Base-by-base conservation (phyloP, 441 rosid species). In the Populus hybrid region DNA sequence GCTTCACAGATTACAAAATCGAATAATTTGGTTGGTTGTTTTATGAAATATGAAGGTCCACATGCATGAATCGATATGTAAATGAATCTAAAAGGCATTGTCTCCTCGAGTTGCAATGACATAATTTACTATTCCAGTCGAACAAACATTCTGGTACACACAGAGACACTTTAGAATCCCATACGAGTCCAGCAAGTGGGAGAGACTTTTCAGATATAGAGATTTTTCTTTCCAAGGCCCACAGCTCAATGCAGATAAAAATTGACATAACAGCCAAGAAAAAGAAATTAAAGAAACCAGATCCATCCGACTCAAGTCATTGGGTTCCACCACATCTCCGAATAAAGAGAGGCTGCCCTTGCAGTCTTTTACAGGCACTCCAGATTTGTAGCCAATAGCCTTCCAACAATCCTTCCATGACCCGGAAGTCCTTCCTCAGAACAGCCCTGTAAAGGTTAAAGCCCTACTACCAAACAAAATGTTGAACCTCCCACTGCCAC, bases 351-450 rank as follows among this genome's bases (percentile, higher is more conserved):
- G 36, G 6, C 36, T 4, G 66, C 35, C 21, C 0, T 9, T 18
- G 83, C 87, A 82, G 90, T 81, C 83, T 78, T 82, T 61, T 28
- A 11, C 80, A 78, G 80, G 74, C 80, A 56, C 74, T 78, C 67
- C 36, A 33, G 61, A 64, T 76, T 71, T 68, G 68, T 11, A 66
- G 14, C 78, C 76, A 29, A 61, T 79, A 1, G 68, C 67, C 70
- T 70, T 28, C 4, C 26, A 20, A 20, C 53, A 35, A 20, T 29
- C 75, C 53, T 69, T 71, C 80, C 68, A 35, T 28, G 56, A 28
- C 29, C 29, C 29, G 29, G 29, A 28, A 28, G 29, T 28, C 3
- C 29, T 28, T 28, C 29, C 21, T 26, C 14, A 2, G n/a, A 3
- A 33, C 26, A 28, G 29, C 20, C 28, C 10, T 14, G 4, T 7